A percentile compares a stretch with the other conserved stretches of the same genome.
These are phyloP conservation scores for Saccharomycopsis sp. DNA, from an alignment of 805 yeast genomes.

Conservation along the genomic window DNA sequence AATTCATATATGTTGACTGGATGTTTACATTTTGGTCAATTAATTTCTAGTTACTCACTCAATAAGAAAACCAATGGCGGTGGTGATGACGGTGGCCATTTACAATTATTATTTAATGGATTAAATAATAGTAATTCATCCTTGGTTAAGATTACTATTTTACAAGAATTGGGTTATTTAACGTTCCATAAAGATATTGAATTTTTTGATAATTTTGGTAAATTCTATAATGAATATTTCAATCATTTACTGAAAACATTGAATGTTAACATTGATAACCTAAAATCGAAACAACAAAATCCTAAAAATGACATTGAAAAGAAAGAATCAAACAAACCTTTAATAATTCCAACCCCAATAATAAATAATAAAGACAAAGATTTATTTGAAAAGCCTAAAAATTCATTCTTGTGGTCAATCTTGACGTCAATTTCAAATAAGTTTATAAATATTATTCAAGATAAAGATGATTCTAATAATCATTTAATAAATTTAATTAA, in stretches of 20 bases:
- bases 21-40: slow-evolving; percentile 16
- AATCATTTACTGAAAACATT: slow-evolving; percentile 1
- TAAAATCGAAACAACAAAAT: slow-evolving; percentile 1
- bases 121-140: slow-evolving; percentile 1
- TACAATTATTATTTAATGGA: slow-evolving; percentile 14
- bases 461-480: slow-evolving; percentile 15
- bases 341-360: not conserved
- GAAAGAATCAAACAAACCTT: not conserved
- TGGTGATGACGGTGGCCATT: slow-evolving; percentile 1
- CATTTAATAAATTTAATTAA: slow-evolving; percentile 4
- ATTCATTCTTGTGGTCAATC: slow-evolving; percentile 12
- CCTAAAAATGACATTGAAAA: not conserved
- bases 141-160: slow-evolving; percentile 8
- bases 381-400: slow-evolving; percentile 7
- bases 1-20: slow-evolving; percentile 18
- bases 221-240: slow-evolving; percentile 6
- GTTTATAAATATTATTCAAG: slow-evolving; percentile 13
- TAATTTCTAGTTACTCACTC: slow-evolving; percentile 13
- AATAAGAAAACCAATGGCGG: slow-evolving; percentile 4
- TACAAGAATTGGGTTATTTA: slow-evolving; percentile 18
- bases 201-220: slow-evolving; percentile 7
- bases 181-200: slow-evolving; percentile 1
- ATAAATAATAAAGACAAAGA: not conserved
- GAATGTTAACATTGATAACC: slow-evolving; percentile 1
- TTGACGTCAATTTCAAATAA: slow-evolving; percentile 13